These are phyloP conservation scores for Hippophae tibetana DNA, from an alignment of 306 rosid genomes.

Conservation along the genomic window DNA sequence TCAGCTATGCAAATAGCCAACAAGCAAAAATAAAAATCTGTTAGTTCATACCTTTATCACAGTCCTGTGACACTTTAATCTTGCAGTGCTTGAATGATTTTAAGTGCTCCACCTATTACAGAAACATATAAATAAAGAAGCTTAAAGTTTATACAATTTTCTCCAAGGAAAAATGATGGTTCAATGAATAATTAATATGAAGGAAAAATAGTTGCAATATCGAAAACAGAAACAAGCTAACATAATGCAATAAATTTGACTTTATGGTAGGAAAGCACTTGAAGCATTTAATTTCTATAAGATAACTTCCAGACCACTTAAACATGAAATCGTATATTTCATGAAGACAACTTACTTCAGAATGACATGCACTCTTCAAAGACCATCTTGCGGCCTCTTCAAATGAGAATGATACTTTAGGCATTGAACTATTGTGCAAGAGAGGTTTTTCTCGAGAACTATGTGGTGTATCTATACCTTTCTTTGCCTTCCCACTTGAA, in stretches of 20 bases:
- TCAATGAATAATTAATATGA: background rate
- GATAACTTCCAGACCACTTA: background rate
- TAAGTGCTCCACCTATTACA: slow-evolving; percentile 32
- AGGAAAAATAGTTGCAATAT: background rate
- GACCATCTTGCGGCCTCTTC: slow-evolving; percentile 30
- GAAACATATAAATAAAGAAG: slow-evolving; percentile 18
- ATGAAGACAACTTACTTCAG: slow-evolving; percentile 39
- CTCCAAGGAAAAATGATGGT: background rate
- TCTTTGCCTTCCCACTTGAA: slow-evolving; percentile 22
- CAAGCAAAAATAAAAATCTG: slow-evolving; percentile 20
- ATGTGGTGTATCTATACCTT: slow-evolving; percentile 13
- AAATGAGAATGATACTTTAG: slow-evolving; percentile 29
- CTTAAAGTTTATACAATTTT: background rate
- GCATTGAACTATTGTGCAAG: slow-evolving; percentile 18
- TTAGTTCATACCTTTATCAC: slow-evolving; percentile 41
- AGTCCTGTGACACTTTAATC: slow-evolving; percentile 30
- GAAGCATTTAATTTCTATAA: background rate
- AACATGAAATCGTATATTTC: background rate
- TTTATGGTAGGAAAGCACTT: background rate
- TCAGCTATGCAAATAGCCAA: slow-evolving; percentile 41
- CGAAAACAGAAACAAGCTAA: no score
- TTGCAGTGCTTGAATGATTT: slow-evolving; percentile 25
- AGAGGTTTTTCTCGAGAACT: slow-evolving; percentile 9
- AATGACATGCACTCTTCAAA: slow-evolving; percentile 24
- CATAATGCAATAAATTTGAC: no score